A percentile compares a stretch with the other conserved stretches of the same genome.
Conservation (phyloP, 2,329 filamentous ascomycete genomes). For the Fusarium sp. region DNA sequence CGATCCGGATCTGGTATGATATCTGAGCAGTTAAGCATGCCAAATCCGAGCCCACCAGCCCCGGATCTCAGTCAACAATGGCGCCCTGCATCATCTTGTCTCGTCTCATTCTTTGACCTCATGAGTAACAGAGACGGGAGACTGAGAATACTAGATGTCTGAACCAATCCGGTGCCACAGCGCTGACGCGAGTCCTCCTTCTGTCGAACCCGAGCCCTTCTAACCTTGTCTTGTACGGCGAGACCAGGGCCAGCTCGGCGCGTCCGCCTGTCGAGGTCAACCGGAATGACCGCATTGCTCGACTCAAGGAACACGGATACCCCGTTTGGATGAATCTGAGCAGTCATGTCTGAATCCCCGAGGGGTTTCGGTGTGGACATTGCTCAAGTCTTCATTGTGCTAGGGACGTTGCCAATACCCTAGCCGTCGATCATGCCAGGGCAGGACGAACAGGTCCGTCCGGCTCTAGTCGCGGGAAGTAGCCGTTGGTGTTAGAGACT, state of each 20-base stretch:
- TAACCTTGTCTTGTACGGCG: background rate
- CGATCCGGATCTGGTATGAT: conserved; percentile 3
- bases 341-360: background rate
- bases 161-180: conserved; percentile 1
- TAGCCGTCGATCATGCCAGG: conserved; percentile 33
- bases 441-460: conserved; percentile 1
- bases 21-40: background rate
- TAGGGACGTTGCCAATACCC: conserved; percentile 6
- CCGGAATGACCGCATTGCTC: background rate
- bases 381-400: background rate
- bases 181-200: background rate
- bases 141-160: background rate
- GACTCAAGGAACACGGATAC: background rate
- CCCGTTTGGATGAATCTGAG: background rate
- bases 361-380: background rate
- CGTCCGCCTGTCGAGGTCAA: background rate
- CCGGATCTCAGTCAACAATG: background rate
- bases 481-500: background rate
- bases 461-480: background rate
- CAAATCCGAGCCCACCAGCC: background rate
- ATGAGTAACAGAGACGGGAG: background rate
- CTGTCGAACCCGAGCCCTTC: background rate
- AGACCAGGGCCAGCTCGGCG: background rate
- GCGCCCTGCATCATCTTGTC: conserved; percentile 1
- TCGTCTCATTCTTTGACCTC: background rate